Evolutionary conservation across 441 rosid species (phyloP).

Genomic region (Oxalis stricta): DNA sequence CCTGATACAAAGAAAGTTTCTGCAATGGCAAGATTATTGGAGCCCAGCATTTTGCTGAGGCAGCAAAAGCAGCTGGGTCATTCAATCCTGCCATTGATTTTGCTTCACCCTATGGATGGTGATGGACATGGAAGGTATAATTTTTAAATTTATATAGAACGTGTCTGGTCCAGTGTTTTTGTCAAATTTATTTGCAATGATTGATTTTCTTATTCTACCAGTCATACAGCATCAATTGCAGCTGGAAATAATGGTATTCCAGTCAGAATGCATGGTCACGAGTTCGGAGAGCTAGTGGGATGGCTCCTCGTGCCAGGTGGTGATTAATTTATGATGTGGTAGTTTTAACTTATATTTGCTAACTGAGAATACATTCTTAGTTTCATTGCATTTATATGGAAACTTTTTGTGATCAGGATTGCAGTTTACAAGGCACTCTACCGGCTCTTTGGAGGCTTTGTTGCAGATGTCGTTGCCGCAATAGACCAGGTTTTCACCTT

Average conservation of each 20-base stretch:
- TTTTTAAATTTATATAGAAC: too few relatives aligned
- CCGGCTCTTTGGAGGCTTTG: slow-evolving; percentile 89
- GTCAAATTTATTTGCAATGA: slow-evolving; percentile 1
- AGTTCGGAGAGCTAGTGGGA: slow-evolving; percentile 96
- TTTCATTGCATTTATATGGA: slow-evolving; percentile 5
- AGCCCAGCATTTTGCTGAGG: slow-evolving; percentile 95
- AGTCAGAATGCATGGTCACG: slow-evolving; percentile 80
- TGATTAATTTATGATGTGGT: slow-evolving; percentile 1
- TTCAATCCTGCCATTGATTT: slow-evolving; percentile 79
- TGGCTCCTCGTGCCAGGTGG: slow-evolving; percentile 99
- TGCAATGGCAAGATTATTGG: slow-evolving; percentile 95
- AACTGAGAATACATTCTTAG: too few relatives aligned
- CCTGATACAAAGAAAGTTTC: slow-evolving; percentile 50
- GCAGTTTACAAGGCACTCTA: slow-evolving; percentile 96
- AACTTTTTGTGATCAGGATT: slow-evolving; percentile 41
- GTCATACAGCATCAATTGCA: slow-evolving; percentile 97
- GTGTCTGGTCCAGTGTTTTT: background rate
- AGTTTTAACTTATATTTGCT: too few relatives aligned
- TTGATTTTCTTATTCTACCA: slow-evolving; percentile 18
- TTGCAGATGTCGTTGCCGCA: slow-evolving; percentile 97
- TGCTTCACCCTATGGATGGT: slow-evolving; percentile 98
- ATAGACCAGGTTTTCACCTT: slow-evolving; percentile 64
- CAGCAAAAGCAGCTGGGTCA: slow-evolving; percentile 86
- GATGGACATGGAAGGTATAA: slow-evolving; percentile 99
- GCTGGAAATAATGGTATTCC: slow-evolving; percentile 98